Conservation (phyloP, 2,329 filamentous ascomycete genomes). For the Pestalotiopsis sp. region DNA sequence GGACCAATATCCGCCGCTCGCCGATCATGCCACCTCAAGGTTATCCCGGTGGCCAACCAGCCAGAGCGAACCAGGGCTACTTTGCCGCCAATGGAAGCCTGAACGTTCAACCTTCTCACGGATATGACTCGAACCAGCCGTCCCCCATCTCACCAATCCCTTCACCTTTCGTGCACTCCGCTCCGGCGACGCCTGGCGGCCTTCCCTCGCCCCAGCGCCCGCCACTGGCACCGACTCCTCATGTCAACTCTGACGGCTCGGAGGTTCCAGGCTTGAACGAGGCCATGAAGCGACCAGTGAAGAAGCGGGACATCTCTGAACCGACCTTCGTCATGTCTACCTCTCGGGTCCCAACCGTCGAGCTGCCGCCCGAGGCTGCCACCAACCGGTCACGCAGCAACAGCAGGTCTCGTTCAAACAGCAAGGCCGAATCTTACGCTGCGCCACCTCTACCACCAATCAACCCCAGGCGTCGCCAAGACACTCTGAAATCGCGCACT, state of each 20-base stretch:
- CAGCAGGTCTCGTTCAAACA: conserved; percentile 42
- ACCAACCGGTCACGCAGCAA: conserved; percentile 37
- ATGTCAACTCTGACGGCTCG: conserved; percentile 24
- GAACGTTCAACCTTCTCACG: conserved; percentile 34
- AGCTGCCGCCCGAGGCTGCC: conserved; percentile 37
- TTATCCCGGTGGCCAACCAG: conserved; percentile 32
- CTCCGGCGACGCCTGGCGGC: conserved; percentile 36
- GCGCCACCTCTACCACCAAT: conserved; percentile 60
- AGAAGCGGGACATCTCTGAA: conserved; percentile 54
- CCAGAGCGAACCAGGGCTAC: conserved; percentile 25
- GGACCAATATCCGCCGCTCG: conserved; percentile 50
- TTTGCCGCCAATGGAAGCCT: conserved; percentile 36
- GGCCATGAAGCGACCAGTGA: conserved; percentile 44
- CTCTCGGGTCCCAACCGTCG: conserved; percentile 46
- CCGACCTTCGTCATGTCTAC: conserved; percentile 51
- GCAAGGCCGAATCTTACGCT: conserved; percentile 36
- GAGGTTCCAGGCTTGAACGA: conserved; percentile 38
- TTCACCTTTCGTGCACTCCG: conserved; percentile 36
- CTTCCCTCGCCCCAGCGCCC: conserved; percentile 37
- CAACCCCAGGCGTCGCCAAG: conserved; percentile 55
- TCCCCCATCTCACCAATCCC: conserved; percentile 50
- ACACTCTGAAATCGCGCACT: conserved; percentile 41
- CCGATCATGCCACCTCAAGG: conserved; percentile 50
- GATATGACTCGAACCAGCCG: conserved; percentile 42
- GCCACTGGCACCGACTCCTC: conserved; percentile 32